Conservation (phyloP, 495 filamentous ascomycete species). For the Aspergillus sclerotiicarbonarius region DNA sequence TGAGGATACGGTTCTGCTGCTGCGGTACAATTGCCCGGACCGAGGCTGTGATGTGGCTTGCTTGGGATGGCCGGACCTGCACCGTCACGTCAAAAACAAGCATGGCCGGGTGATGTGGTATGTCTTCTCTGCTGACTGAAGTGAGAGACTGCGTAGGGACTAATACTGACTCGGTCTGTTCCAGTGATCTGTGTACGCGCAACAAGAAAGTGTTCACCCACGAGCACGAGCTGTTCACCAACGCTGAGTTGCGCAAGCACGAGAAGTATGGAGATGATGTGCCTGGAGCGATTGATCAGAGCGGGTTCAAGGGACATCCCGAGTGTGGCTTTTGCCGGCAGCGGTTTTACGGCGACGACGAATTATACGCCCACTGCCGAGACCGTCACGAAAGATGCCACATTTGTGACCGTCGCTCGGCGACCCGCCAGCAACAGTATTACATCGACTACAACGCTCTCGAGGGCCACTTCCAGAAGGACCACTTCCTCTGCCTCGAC, state of each 20-base stretch:
- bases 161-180: neutral
- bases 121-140: constrained; percentile 20
- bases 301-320: constrained; percentile 93
- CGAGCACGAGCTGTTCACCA: constrained; percentile 91
- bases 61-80: constrained; percentile 87
- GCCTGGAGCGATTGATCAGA: constrained; percentile 87
- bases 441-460: constrained; percentile 83
- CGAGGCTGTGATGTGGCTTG: constrained; percentile 82
- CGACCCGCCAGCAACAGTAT: constrained; percentile 75
- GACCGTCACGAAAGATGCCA: constrained; percentile 93
- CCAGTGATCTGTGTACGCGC: constrained; percentile 79
- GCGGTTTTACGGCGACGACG: constrained; percentile 93
- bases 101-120: constrained; percentile 90
- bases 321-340: constrained; percentile 89
- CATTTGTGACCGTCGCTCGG: constrained; percentile 77
- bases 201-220: constrained; percentile 99
- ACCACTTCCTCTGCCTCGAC: constrained; percentile 84
- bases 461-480: constrained; percentile 78
- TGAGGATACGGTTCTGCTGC: constrained; percentile 78
- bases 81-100: constrained; percentile 78
- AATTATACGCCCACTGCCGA: constrained; percentile 88
- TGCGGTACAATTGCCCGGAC: constrained; percentile 97
- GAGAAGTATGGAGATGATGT: constrained; percentile 89
- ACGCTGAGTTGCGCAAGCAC: constrained; percentile 76
- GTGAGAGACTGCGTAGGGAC: neutral